Base-by-base conservation (phyloP, 108 stramenopile genomes). In the Cyclotella cryptica region DNA sequence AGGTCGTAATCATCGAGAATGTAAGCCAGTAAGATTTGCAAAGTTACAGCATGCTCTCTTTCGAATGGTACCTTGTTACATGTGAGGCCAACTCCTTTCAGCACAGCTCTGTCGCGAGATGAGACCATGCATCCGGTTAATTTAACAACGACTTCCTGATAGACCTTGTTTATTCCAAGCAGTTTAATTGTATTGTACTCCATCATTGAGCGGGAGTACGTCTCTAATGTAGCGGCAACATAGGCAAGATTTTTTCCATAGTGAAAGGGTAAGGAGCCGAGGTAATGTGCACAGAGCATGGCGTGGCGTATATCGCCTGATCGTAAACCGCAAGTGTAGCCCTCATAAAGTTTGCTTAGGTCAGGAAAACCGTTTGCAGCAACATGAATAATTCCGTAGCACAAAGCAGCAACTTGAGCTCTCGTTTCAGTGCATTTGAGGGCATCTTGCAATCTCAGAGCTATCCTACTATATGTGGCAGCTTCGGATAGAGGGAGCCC, bases 291-390 rank as follows among this genome's bases (percentile, higher is more conserved):
- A 58, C 57, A 58, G 41, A 26, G 10, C 42, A 71, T 41, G 1
- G 47, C 24, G 27, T 69, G 68, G 17, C 27, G 26, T 19, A 69
- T 18, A 59, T 59, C 70, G 13, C 70, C 70, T 9, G 51, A 12
- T 58, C 43, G 18, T 17, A 71, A 41, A 24, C 70, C 70, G 12
- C 24, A 21, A 7, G 7, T 15, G 26, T 58, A 52, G 9, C 68
- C 68, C 39, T 53, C 51, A 53, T 69, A 21, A 8, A 69, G 51
- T 39, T 53, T 30, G 10, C 12, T 15, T n/a, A 49, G 53, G 35
- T 69, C 51, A 28, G 27, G 29, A 6, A 69, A 1, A 22, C 28
- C 28, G 40, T 45, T 53, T 52, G 43, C 42, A 54, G 35, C 28
- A 30, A 29, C 3, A 18, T 51, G 22, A 42, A 52, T 30, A 3